These are phyloP conservation scores for Phytophthora lateralis DNA, from an alignment of 352 stramenopile species.

Conservation along the genomic window DNA sequence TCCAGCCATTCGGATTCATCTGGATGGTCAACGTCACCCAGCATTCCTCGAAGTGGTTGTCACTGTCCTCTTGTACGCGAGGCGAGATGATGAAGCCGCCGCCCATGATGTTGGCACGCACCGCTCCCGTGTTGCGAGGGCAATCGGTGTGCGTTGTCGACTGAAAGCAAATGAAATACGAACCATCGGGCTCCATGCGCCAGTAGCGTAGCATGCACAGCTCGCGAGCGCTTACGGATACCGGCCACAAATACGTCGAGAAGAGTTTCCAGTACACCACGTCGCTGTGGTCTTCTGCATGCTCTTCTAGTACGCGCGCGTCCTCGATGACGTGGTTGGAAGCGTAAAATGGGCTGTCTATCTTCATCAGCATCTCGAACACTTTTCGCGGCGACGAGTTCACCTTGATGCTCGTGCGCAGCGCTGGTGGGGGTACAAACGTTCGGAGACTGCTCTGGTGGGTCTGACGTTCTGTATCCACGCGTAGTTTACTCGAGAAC, in stretches of 20 bases:
- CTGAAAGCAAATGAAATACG: slow-evolving; percentile 88
- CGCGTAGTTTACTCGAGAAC: slow-evolving; percentile 72
- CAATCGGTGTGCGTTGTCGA: slow-evolving; percentile 75
- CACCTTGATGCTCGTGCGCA: slow-evolving; percentile 78
- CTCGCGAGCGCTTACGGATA: slow-evolving; percentile 69
- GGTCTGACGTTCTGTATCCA: slow-evolving; percentile 64
- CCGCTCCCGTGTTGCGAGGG: slow-evolving; percentile 35
- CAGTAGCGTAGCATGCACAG: slow-evolving; percentile 83
- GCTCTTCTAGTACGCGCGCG: slow-evolving; percentile 63
- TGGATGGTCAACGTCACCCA: slow-evolving; percentile 84
- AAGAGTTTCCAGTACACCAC: slow-evolving; percentile 81
- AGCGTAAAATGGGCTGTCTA: slow-evolving; percentile 73
- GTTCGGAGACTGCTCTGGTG: slow-evolving; percentile 46
- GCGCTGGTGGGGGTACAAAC: slow-evolving; percentile 49
- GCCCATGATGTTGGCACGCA: slow-evolving; percentile 70
- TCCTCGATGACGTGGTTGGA: slow-evolving; percentile 80
- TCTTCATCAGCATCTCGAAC: slow-evolving; percentile 80
- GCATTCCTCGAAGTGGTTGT: slow-evolving; percentile 73
- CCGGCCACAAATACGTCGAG: slow-evolving; percentile 74
- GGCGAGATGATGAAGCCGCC: slow-evolving; percentile 78
- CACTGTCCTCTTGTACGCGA: slow-evolving; percentile 51
- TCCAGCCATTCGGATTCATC: slow-evolving; percentile 84
- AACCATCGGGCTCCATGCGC: slow-evolving; percentile 80
- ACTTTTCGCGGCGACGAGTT: slow-evolving; percentile 66
- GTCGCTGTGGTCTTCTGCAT: slow-evolving; percentile 75